These are phyloP conservation scores for Cercospora sp. DNA, from an alignment of 2,329 filamentous ascomycete genomes.

Conservation along the genomic window DNA sequence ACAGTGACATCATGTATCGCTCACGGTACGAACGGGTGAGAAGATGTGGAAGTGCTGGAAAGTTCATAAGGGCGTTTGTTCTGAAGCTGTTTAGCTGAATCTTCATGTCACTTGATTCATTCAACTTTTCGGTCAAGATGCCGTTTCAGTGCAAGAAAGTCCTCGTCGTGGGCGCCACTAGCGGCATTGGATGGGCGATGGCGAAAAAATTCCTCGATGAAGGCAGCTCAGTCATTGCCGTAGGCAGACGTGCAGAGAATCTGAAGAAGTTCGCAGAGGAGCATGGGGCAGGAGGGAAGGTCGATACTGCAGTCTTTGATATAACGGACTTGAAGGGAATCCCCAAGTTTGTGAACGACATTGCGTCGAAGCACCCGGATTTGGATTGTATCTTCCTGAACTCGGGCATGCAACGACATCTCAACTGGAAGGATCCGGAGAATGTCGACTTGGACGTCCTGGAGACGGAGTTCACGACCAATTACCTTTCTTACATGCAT, in stretches of 20 bases:
- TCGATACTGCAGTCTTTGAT: constrained; percentile 51
- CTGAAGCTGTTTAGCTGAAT: not conserved
- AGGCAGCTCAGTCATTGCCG: constrained; percentile 50
- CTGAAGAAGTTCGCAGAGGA: constrained; percentile 50
- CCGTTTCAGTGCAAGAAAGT: constrained; percentile 55
- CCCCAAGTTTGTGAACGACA: constrained; percentile 45
- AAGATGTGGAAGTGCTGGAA: not conserved
- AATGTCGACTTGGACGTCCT: constrained; percentile 45
- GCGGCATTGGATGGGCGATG: constrained; percentile 53
- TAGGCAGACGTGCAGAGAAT: constrained; percentile 54
- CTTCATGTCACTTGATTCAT: not conserved
- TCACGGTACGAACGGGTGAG: not conserved
- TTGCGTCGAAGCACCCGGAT: constrained; percentile 50
- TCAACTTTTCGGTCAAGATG: constrained; percentile 19
- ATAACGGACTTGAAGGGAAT: constrained; percentile 53
- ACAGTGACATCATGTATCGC: not conserved
- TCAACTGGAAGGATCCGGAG: constrained; percentile 54
- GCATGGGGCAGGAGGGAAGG: constrained; percentile 52
- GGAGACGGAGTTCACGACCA: constrained; percentile 40
- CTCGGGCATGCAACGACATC: constrained; percentile 54
- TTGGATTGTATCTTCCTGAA: constrained; percentile 56
- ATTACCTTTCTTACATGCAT: constrained; percentile 53
- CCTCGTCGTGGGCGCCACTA: constrained; percentile 56
- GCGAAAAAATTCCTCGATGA: constrained; percentile 51
- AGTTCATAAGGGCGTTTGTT: not conserved